Conservation (phyloP, 2,329 filamentous ascomycete genomes). For the Hortaea werneckii region DNA sequence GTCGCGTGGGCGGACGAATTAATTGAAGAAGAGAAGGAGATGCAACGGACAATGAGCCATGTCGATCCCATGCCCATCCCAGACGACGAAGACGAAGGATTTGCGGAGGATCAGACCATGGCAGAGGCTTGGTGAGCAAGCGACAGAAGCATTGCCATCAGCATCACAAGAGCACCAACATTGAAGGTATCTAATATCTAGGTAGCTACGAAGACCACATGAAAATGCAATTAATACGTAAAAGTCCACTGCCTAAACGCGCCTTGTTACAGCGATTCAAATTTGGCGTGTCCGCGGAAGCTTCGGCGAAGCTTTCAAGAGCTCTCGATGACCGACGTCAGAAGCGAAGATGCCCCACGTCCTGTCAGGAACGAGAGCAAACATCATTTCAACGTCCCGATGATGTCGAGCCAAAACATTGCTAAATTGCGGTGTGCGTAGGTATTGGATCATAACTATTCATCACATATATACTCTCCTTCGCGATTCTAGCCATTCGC, state of each 20-base stretch:
- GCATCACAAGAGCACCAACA: too few species aligned
- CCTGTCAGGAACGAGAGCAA: not conserved
- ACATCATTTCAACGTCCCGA: not conserved
- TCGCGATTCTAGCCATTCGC: not conserved
- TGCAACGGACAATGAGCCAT: slow-evolving; percentile 9
- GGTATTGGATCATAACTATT: not conserved
- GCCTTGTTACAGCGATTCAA: too few species aligned
- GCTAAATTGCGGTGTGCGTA: not conserved
- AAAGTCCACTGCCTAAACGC: too few species aligned
- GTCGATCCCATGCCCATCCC: slow-evolving; percentile 22
- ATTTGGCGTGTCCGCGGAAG: too few species aligned
- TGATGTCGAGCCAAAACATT: too few species aligned
- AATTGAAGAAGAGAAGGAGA: slow-evolving; percentile 19
- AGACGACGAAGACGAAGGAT: slow-evolving; percentile 9
- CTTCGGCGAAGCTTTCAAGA: not conserved
- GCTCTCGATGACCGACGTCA: not conserved
- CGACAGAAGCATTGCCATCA: too few species aligned
- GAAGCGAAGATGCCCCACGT: not conserved
- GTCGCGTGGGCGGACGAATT: slow-evolving; percentile 22
- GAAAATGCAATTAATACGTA: too few species aligned
- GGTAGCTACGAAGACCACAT: too few species aligned
- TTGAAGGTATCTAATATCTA: too few species aligned
- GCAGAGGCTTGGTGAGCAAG: not conserved
- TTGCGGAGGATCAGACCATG: not conserved
- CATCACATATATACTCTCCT: not conserved